Percentiles rank a stretch among this genome's conserved stretches.
Conservation (phyloP, 73 alveolate genomes). For the Tetrahymena borealis region DNA sequence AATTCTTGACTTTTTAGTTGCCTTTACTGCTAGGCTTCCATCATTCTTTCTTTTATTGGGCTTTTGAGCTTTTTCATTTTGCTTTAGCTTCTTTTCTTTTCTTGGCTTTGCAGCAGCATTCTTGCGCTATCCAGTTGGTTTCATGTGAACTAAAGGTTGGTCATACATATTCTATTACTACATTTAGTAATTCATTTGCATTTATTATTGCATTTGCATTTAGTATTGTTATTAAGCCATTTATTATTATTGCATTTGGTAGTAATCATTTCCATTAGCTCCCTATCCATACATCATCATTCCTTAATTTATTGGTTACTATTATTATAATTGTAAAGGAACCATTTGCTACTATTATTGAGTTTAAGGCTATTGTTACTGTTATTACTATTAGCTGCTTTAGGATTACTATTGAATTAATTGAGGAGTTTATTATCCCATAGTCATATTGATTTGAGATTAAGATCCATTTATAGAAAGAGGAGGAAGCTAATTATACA, state of each 20-base stretch:
- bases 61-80: neutral
- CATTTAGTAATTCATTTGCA: neutral
- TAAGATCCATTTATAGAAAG: too few species aligned
- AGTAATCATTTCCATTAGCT: neutral
- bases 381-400: neutral
- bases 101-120: neutral
- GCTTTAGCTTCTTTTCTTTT: neutral
- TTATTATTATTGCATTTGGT: neutral
- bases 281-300: neutral
- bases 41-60: neutral
- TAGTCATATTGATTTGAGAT: neutral
- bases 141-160: neutral
- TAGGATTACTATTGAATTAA: neutral
- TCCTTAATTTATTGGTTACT: neutral
- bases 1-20: neutral
- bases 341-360: neutral
- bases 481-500: too few species aligned
- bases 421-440: too few species aligned
- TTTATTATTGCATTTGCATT: neutral
- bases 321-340: neutral
- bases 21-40: neutral
- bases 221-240: neutral
- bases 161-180: neutral
- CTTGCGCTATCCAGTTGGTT: neutral
- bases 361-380: neutral